Evolutionary conservation across 352 stramenopile species (phyloP), one percentile per base, ranked within the genome.

Genomic region (Vaucheria bursata): DNA sequence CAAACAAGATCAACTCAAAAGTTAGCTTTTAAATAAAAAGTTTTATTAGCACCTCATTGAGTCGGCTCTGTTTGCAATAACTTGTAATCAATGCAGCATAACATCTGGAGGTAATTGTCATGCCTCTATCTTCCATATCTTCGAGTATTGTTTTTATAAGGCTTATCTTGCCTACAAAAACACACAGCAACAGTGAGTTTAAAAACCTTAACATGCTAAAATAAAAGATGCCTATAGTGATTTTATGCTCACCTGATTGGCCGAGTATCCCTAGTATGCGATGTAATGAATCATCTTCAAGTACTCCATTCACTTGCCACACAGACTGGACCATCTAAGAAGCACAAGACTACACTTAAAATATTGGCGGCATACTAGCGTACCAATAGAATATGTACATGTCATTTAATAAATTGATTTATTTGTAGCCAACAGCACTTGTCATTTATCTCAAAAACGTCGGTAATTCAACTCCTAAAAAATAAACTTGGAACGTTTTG

Each of bases 31-130:
- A n/a, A n/a, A n/a, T n/a, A n/a, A n/a, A n/a, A n/a, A n/a, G n/a
- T n/a, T n/a, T n/a, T n/a, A n/a, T n/a, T n/a, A n/a, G n/a, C 37
- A 68, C 53, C 53, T 68, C 53, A 68, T 68, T 2, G 2, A 68
- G 53, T 34, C 53, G 34, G 53, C 2, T 34, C 53, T 37, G 59
- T 71, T 80, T 80, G 75, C 67, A 80, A 59, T 73, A 72, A 36
- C 66, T 71, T 34, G 75, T 59, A 59, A 80, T 80, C 52, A 77
- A 71, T 32, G 66, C 71, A 2, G 75, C 77, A 71, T 77, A 80
- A 18, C 75, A 80, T 3, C 75, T 71, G 4, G 73, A 45, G 33
- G 40, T 45, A 1, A 71, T 40, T 4, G 8, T 35, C 6, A 73
- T 72, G 25, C 67, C 39, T 40, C 68, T 50, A 3, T 34, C n/a